Evolutionary conservation across 352 stramenopile genomes (phyloP), one percentile per base, ranked within the genome.

Genomic region (Globisporangium barbulae): DNA sequence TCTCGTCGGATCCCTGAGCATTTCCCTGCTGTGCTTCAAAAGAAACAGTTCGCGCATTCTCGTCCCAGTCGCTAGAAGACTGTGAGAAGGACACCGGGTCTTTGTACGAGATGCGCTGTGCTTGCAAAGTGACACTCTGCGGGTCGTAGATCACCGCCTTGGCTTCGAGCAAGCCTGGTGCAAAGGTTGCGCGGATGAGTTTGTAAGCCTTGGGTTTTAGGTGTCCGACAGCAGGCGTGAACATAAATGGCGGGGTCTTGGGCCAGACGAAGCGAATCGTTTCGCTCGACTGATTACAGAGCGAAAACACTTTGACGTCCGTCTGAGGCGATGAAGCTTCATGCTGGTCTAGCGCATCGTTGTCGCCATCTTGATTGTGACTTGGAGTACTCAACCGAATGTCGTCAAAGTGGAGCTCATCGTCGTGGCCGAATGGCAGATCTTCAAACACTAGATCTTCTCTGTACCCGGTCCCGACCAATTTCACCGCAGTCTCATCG

Each of bases 371-470:
- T 25, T 41, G 35, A 6, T 21, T 33, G 6, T 45, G 47, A 2
- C 12, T 45, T 1, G 13, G 15, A n/a, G 44, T 57, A 12, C n/a
- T 8, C 5, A 97, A 41, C 6, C 79, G 66, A n/a, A 97, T 79
- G 52, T 97, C 86, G 12, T 91, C 83, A 66, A 98, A 98, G 53
- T 89, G 71, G 4, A 98, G 69, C 53, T 92, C 75, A 47, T 96
- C 86, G 31, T 94, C 87, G 21, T 81, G 62, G 2, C 75, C 81
- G 54, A 75, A 62, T 17, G 88, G 87, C 15, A 98, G 72, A 35
- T 97, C 88, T 59, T 98, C 89, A 47, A 98, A 93, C 2, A 83
- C 68, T 7, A 98, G 64, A 48, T 96, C 88, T 62, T 97, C 88
- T 64, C 71, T 73, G 63, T 94, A 97, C 17, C 88, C 88, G 37